Evolutionary conservation across 352 stramenopile species (phyloP).

Genomic region (Phytophthora pseudosyringae): DNA sequence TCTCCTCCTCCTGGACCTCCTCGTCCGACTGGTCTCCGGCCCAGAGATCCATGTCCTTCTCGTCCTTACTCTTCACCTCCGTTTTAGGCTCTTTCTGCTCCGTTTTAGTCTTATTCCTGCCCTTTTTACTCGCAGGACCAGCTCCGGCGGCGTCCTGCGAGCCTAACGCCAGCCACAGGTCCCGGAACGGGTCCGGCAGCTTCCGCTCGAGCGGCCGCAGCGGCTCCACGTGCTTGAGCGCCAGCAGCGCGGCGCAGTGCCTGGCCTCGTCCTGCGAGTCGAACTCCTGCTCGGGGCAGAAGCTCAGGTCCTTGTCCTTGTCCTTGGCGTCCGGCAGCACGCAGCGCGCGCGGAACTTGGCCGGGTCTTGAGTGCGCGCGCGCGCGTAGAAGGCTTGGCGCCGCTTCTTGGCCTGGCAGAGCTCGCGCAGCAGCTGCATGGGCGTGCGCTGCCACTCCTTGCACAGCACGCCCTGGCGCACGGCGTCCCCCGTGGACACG

Average conservation of each 20-base stretch:
- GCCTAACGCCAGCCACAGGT: slow-evolving; percentile 88
- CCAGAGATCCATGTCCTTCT: slow-evolving; percentile 53
- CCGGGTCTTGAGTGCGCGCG: slow-evolving; percentile 44
- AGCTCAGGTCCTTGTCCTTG: slow-evolving; percentile 93
- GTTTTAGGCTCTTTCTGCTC: slow-evolving; percentile 14
- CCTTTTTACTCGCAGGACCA: slow-evolving; percentile 8
- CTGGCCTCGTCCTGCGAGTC: slow-evolving; percentile 90
- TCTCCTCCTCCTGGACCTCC: slow-evolving; percentile 19
- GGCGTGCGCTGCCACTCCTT: slow-evolving; percentile 96
- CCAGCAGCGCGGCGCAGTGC: slow-evolving; percentile 93
- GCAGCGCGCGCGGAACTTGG: slow-evolving; percentile 62
- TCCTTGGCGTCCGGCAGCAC: slow-evolving; percentile 95
- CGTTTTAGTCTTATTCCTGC: slow-evolving; percentile 7
- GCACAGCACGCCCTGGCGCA: slow-evolving; percentile 86
- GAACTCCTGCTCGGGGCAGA: slow-evolving; percentile 90
- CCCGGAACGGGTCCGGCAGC: slow-evolving; percentile 96
- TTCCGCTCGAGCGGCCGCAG: slow-evolving; percentile 94
- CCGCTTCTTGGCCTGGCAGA: slow-evolving; percentile 93
- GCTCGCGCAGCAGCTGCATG: slow-evolving; percentile 94
- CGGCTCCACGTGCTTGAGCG: slow-evolving; percentile 94
- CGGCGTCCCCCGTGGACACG: slow-evolving; percentile 76
- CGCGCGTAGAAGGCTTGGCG: slow-evolving; percentile 73
- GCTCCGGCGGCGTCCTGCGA: slow-evolving; percentile 3
- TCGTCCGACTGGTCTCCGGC: neutral
- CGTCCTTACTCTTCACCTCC: slow-evolving; percentile 18